These are phyloP conservation scores for Phytomonas sp. DNA, from an alignment of 208 protist genomes.

Conservation along the genomic window DNA sequence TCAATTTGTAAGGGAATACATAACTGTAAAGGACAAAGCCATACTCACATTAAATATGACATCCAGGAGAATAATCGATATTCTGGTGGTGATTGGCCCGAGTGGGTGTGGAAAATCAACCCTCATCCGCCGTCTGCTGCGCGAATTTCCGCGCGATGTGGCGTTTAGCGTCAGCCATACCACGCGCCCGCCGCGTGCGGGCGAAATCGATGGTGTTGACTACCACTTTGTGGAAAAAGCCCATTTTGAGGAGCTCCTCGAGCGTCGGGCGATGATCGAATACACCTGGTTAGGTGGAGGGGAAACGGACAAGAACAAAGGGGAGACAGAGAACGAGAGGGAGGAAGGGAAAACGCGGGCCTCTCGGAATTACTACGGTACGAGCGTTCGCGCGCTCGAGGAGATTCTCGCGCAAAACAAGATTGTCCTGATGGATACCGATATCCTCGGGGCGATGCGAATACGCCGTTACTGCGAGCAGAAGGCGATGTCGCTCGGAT, in stretches of 20 bases:
- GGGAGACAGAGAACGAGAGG: too few species aligned
- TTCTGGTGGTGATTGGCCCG: slow-evolving; percentile 87
- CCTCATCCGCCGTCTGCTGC: slow-evolving; percentile 76
- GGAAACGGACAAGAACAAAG: too few species aligned
- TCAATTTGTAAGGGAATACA: too few species aligned
- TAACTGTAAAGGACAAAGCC: too few species aligned
- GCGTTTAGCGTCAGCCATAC: slow-evolving; percentile 92
- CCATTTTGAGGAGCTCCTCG: slow-evolving; percentile 46
- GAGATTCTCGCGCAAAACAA: slow-evolving; percentile 30
- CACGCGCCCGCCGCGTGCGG: slow-evolving; percentile 71
- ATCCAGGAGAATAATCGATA: slow-evolving; percentile 35
- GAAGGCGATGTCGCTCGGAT: slow-evolving; percentile 12
- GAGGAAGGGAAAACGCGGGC: too few species aligned
- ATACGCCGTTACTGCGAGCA: slow-evolving; percentile 38
- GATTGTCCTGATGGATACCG: slow-evolving; percentile 75
- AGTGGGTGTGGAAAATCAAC: slow-evolving; percentile 92
- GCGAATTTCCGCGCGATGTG: slow-evolving; percentile 57
- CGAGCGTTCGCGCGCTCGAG: slow-evolving; percentile 52
- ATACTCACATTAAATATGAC: too few species aligned
- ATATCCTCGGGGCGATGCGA: slow-evolving; percentile 65
- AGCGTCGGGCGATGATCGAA: slow-evolving; percentile 48
- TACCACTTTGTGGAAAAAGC: slow-evolving; percentile 82
- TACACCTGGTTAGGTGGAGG: too few species aligned
- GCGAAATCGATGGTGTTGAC: slow-evolving; percentile 84
- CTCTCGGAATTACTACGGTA: slow-evolving; percentile 90